Evolutionary conservation across 176 grass and related monocot genomes (phyloP), one percentile per base, ranked within the genome.

Genomic region (Alopecurus myosuroides): DNA sequence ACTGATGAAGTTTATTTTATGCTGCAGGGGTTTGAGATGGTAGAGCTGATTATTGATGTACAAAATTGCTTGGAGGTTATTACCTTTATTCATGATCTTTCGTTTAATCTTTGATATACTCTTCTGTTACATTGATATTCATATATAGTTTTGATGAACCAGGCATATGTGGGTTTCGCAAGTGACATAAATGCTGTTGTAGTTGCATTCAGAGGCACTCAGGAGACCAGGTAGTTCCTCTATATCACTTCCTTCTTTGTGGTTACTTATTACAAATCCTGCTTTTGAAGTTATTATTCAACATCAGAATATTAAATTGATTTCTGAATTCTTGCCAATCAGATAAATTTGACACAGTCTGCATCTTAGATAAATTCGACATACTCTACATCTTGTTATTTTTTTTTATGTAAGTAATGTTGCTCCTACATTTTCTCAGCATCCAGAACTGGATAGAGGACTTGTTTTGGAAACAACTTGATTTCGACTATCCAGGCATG

Each of bases 401-500:
- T n/a, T 68, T n/a, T 68, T 74, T 73, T 83, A 51, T 84, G 45
- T 46, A 81, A 77, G 34, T 73, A 68, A 68, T 70, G 70, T 60
- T 86, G 11, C 63, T 86, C 26, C 45, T 53, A 46, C 73, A 50
- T 51, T 80, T 81, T 87, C 55, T 70, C 89, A 98, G 93, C 85
- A 85, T 95, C 37, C 85, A 85, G 69, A 98, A 98, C 77, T 98
- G 96, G 96, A 92, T 98, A 55, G 91, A 98, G 66, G 93, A 98
- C 83, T 87, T 98, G 51, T 92, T 95, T 28, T 95, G 93, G 91
- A 93, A 93, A 73, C 96, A 95, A 65, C 93, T 98, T 65, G 92
- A 95, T 89, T 85, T 95, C 40, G 90, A 95, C 80, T 95, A 98
- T 80, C 96, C 91, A 20, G 89, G 88, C 81, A 93, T 98, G 87